Percentiles rank a stretch among this genome's conserved stretches.
These are phyloP conservation scores for Microbotryomycetes sp. DNA, from an alignment of 1,284 basidiomycete species.

Conservation along the genomic window DNA sequence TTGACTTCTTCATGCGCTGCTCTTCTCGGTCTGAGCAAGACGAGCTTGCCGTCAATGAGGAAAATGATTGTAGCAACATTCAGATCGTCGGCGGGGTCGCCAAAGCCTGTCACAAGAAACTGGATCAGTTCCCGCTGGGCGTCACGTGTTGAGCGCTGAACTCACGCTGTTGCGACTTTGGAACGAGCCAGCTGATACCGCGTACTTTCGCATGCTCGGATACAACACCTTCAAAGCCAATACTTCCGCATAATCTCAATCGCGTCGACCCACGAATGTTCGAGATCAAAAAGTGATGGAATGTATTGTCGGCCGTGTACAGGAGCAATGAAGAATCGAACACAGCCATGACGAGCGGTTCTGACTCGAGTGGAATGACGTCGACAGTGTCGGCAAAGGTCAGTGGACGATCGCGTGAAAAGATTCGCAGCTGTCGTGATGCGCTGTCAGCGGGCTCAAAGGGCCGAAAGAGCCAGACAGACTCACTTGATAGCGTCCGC, in stretches of 20 bases:
- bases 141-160: too few relatives aligned
- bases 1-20: slow-evolving; percentile 72
- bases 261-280: slow-evolving; percentile 61
- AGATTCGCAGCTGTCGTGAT: slow-evolving; percentile 66
- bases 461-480: slow-evolving; percentile 6
- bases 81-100: slow-evolving; percentile 88
- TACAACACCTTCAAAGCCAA: slow-evolving; percentile 88
- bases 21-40: slow-evolving; percentile 56
- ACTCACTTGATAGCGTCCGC: slow-evolving; percentile 64
- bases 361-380: slow-evolving; percentile 87
- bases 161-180: slow-evolving; percentile 81
- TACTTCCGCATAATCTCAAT: slow-evolving; percentile 85
- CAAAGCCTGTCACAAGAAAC: slow-evolving; percentile 56
- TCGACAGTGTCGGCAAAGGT: slow-evolving; percentile 58
- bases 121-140: neutral
- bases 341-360: slow-evolving; percentile 79
- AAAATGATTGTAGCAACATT: slow-evolving; percentile 92
- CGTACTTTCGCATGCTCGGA: slow-evolving; percentile 75
- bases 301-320: slow-evolving; percentile 91
- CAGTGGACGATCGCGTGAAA: slow-evolving; percentile 91
- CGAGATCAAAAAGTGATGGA: slow-evolving; percentile 86
- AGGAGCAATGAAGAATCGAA: slow-evolving; percentile 96
- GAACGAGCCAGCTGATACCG: slow-evolving; percentile 95
- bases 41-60: slow-evolving; percentile 87
- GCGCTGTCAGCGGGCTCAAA: neutral